phyloP scores from a whole-genome alignment of 2,329 filamentous ascomycete species.

The Cordyceps fumosorosea region DNA sequence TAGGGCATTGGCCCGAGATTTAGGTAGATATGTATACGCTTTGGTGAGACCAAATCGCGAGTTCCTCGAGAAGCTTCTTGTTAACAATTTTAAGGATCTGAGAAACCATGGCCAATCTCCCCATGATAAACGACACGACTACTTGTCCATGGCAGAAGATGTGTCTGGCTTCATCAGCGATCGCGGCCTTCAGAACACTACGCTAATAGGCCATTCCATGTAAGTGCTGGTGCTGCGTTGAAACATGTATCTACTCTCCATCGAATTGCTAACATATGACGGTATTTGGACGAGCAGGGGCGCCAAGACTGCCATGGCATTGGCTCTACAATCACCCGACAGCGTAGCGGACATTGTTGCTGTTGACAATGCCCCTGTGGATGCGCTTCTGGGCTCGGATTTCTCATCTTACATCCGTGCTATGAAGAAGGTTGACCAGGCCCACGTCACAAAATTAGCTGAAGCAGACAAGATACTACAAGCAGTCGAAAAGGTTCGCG shows the following conservation, averaged over 20 bases:
- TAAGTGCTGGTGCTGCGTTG: conserved; percentile 30
- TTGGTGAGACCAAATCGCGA: conserved; percentile 47
- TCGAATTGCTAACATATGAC: neutral
- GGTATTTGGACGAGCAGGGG: conserved; percentile 47
- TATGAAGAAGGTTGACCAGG: conserved; percentile 75
- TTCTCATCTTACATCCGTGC: conserved; percentile 77
- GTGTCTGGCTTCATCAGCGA: conserved; percentile 70
- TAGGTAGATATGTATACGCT: conserved; percentile 75
- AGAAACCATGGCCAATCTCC: conserved; percentile 91
- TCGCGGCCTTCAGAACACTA: conserved; percentile 62
- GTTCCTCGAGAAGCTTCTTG: neutral
- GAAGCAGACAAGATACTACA: conserved; percentile 77
- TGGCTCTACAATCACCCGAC: conserved; percentile 66
- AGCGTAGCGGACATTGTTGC: conserved; percentile 66
- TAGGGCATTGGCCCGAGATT: conserved; percentile 73
- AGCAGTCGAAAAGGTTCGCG: conserved; percentile 60
- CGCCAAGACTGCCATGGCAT: conserved; percentile 84
- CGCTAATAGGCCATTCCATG: conserved; percentile 93
- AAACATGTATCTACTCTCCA: neutral
- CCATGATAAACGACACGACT: conserved; percentile 70
- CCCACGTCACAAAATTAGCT: conserved; percentile 58
- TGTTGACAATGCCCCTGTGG: conserved; percentile 88
- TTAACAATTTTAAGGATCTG: conserved; percentile 56
- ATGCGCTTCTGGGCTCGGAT: conserved; percentile 64
- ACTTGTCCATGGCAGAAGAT: conserved; percentile 74